phyloP scores from a whole-genome alignment of 768 basidiomycete species.

The Trametes meyenii region DNA sequence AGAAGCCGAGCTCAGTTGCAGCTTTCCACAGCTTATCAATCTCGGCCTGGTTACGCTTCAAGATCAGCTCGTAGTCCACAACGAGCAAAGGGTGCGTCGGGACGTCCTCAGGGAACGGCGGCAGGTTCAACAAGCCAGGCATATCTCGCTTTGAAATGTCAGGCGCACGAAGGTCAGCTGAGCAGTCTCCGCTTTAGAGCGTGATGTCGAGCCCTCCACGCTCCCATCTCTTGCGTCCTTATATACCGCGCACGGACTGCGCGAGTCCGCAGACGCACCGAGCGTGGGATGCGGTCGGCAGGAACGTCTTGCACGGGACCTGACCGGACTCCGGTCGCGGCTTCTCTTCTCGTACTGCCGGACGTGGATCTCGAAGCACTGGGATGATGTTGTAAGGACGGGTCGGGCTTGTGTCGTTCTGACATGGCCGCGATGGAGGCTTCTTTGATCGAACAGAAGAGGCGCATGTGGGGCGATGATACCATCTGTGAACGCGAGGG shows the following conservation, averaged over 20 bases:
- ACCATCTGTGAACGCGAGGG: too few relatives aligned
- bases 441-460: neutral
- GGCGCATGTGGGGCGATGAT: too few relatives aligned
- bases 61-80: conserved; percentile 46
- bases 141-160: neutral
- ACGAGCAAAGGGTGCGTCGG: conserved; percentile 49
- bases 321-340: neutral
- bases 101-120: conserved; percentile 50
- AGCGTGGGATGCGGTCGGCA: neutral
- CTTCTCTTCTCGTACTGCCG: neutral
- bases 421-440: neutral
- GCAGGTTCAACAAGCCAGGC: conserved; percentile 23
- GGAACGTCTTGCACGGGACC: neutral
- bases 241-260: neutral
- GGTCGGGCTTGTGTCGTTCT: neutral
- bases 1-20: conserved; percentile 54
- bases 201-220: neutral
- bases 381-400: neutral
- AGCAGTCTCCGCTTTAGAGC: neutral
- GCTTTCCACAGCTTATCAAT: conserved; percentile 50
- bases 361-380: neutral
- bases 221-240: neutral
- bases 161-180: neutral
- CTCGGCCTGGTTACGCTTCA: conserved; percentile 40
- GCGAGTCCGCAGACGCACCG: neutral